A percentile compares a stretch with the other conserved stretches of the same genome.
These are phyloP conservation scores for Hura crepitans DNA, from an alignment of 441 rosid genomes.

Conservation along the genomic window DNA sequence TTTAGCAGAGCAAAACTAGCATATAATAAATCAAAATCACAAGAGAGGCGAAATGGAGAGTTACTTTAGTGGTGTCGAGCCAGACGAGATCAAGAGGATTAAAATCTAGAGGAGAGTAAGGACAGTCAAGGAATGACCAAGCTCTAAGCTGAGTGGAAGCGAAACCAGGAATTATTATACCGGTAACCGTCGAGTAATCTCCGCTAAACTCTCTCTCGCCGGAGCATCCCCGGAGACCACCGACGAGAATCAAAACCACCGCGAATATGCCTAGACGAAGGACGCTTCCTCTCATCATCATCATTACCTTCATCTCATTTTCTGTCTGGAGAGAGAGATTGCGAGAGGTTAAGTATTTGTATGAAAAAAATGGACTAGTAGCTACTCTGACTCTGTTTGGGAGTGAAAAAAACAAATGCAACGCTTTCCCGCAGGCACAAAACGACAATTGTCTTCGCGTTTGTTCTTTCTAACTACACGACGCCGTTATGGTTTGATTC, in stretches of 20 bases:
- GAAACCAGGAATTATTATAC: constrained; percentile 95
- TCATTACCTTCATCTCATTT: constrained; percentile 14
- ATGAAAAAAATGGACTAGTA: neutral
- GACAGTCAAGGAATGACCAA: constrained; percentile 98
- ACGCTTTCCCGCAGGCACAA: neutral
- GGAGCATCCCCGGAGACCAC: constrained; percentile 13
- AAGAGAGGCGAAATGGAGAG: constrained; percentile 12
- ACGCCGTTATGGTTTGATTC: neutral
- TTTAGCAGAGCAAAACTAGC: neutral
- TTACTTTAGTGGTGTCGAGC: constrained; percentile 92
- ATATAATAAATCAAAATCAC: neutral
- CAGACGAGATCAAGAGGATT: constrained; percentile 98
- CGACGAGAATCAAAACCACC: constrained; percentile 22
- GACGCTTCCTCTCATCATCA: neutral
- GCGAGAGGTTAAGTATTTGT: neutral
- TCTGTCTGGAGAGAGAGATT: neutral
- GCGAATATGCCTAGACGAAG: constrained; percentile 15
- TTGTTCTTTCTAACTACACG: neutral
- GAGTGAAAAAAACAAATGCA: constrained; percentile 6
- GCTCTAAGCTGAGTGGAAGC: constrained; percentile 97
- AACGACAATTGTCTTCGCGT: constrained; percentile 1
- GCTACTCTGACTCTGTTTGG: constrained; percentile 10
- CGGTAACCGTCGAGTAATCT: constrained; percentile 74
- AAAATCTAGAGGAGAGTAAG: constrained; percentile 92
- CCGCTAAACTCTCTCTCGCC: constrained; percentile 41